Conservation (phyloP, 495 filamentous ascomycete species). For the Aspergillus bridgeri region DNA sequence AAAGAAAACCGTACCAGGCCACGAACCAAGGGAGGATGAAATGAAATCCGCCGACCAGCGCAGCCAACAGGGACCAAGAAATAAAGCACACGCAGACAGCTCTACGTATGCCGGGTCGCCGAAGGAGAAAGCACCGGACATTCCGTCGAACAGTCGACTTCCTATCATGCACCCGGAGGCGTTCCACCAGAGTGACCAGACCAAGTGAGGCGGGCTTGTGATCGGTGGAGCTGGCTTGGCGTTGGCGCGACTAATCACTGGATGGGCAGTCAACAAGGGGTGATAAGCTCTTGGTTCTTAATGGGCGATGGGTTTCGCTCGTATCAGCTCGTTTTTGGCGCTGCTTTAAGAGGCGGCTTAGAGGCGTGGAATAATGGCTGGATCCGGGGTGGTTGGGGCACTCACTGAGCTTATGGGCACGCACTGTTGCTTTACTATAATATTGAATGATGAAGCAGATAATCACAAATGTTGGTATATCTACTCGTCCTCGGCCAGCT, state of each 20-base stretch:
- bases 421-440: too few relatives aligned
- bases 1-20: neutral
- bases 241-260: neutral
- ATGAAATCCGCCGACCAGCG: neutral
- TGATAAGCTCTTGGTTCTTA: neutral
- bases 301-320: too few relatives aligned
- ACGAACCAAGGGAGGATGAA: neutral
- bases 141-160: neutral
- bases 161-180: neutral
- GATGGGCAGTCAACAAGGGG: conserved; percentile 3
- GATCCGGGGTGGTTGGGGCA: too few relatives aligned
- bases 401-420: too few relatives aligned
- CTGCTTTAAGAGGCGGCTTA: neutral
- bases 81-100: neutral
- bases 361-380: too few relatives aligned
- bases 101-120: too few relatives aligned
- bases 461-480: too few relatives aligned
- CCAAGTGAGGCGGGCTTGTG: neutral
- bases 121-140: neutral
- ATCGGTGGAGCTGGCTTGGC: conserved; percentile 2
- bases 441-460: too few relatives aligned
- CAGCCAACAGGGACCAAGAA: neutral
- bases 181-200: neutral
- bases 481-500: conserved; percentile 27
- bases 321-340: too few relatives aligned